phyloP scores from a whole-genome alignment of 345 rosid genomes.

The Populus ilicifolia region DNA sequence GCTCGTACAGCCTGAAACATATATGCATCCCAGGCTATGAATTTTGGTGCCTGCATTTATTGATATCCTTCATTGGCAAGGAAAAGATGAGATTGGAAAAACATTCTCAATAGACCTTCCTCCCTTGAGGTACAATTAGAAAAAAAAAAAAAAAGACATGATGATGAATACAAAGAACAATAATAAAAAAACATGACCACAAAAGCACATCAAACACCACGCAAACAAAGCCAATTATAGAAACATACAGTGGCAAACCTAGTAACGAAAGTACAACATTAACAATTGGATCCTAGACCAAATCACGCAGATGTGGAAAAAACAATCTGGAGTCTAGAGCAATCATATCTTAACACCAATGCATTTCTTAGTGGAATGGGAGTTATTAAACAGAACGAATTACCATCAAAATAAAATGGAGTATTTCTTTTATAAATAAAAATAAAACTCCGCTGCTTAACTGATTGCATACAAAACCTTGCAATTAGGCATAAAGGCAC shows the following conservation, averaged over 20 bases:
- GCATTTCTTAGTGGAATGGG: not conserved
- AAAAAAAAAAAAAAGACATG: no score
- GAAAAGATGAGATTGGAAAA: not conserved
- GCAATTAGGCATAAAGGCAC: no score
- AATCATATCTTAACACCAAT: not conserved
- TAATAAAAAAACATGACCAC: not conserved
- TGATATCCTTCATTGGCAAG: not conserved
- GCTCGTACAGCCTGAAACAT: conserved; percentile 31
- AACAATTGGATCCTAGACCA: not conserved
- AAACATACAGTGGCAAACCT: no score
- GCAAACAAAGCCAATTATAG: no score
- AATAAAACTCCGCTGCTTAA: no score
- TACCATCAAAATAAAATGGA: no score
- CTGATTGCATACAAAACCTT: no score
- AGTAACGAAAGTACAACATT: no score
- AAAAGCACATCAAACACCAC: not conserved
- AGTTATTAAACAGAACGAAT: no score
- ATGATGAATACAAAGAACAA: no score
- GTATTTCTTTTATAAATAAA: no score
- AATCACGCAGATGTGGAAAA: not conserved
- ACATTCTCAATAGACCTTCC: not conserved
- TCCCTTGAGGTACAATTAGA: no score
- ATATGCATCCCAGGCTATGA: conserved; percentile 22
- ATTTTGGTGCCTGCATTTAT: conserved; percentile 16
- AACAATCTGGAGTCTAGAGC: not conserved